A percentile compares a stretch with the other conserved stretches of the same genome.
Conservation (phyloP, 768 basidiomycete species). For the Leucocoprinus leucothites region DNA sequence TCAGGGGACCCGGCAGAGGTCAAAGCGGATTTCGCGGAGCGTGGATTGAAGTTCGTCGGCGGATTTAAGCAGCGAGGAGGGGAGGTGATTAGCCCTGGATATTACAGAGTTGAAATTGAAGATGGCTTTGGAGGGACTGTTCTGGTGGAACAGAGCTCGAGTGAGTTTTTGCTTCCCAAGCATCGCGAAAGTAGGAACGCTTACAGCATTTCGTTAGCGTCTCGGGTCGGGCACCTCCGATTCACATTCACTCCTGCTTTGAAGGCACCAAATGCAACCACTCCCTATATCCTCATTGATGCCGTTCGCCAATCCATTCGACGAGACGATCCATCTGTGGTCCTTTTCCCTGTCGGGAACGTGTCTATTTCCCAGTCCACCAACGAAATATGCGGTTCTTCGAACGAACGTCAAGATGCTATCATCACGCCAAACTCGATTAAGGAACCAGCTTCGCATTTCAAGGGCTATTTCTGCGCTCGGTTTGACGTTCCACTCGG, state of each 20-base stretch:
- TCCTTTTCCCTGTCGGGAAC: conserved; percentile 52
- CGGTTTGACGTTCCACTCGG: conserved; percentile 38
- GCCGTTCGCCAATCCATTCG: conserved; percentile 61
- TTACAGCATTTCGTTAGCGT: conserved; percentile 41
- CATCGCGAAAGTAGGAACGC: not conserved
- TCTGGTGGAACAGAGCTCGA: conserved; percentile 56
- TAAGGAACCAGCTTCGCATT: conserved; percentile 31
- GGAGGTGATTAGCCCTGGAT: conserved; percentile 52
- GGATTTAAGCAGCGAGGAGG: conserved; percentile 53
- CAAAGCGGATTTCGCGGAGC: not conserved
- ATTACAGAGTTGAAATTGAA: conserved; percentile 55
- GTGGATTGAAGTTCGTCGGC: conserved; percentile 28
- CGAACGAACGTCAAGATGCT: conserved; percentile 9
- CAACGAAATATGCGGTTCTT: conserved; percentile 7
- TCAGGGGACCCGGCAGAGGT: not conserved
- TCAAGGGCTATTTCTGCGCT: conserved; percentile 57
- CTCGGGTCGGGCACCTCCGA: conserved; percentile 70
- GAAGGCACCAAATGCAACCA: conserved; percentile 12
- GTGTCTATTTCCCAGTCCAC: conserved; percentile 35
- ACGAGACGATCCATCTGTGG: conserved; percentile 42
- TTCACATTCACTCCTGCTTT: conserved; percentile 52
- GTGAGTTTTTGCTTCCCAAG: too few species aligned
- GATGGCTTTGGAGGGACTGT: conserved; percentile 50
- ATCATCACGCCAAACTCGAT: conserved; percentile 59
- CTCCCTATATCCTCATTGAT: conserved; percentile 63